Percentiles rank a stretch among this genome's conserved stretches.
Evolutionary conservation across 2,329 filamentous ascomycete species (phyloP).

Genomic region (Fusarium sp.): DNA sequence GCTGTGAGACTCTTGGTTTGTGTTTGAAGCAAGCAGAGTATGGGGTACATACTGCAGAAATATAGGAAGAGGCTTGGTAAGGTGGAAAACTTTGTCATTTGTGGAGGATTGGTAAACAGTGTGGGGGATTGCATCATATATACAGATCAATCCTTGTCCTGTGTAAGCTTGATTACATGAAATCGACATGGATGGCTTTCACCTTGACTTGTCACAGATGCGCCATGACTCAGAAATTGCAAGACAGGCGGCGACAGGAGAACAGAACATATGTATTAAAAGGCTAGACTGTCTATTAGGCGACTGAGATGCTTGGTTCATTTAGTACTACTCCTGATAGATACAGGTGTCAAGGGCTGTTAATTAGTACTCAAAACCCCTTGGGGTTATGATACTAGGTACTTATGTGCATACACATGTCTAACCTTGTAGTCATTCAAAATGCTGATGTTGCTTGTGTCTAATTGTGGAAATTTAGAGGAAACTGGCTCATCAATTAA

Average conservation of each 20-base stretch:
- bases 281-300: neutral
- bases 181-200: neutral
- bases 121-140: neutral
- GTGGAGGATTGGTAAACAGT: neutral
- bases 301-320: too few relatives aligned
- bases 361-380: too few relatives aligned
- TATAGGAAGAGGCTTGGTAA: neutral
- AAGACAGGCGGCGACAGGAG: neutral
- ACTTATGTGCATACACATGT: neutral
- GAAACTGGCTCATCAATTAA: rapidly evolving
- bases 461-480: neutral
- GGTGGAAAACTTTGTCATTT: neutral
- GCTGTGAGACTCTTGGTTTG: neutral
- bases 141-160: neutral
- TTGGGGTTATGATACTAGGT: too few relatives aligned
- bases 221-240: neutral
- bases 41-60: neutral
- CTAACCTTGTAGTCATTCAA: too few relatives aligned
- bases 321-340: too few relatives aligned
- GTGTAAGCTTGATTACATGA: neutral
- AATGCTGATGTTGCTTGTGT: too few relatives aligned
- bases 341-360: too few relatives aligned
- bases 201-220: neutral
- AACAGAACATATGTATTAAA: neutral
- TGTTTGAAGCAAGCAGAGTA: neutral